These are phyloP conservation scores for Gynostemma pentaphyllum DNA, from an alignment of 306 rosid species.

Conservation along the genomic window DNA sequence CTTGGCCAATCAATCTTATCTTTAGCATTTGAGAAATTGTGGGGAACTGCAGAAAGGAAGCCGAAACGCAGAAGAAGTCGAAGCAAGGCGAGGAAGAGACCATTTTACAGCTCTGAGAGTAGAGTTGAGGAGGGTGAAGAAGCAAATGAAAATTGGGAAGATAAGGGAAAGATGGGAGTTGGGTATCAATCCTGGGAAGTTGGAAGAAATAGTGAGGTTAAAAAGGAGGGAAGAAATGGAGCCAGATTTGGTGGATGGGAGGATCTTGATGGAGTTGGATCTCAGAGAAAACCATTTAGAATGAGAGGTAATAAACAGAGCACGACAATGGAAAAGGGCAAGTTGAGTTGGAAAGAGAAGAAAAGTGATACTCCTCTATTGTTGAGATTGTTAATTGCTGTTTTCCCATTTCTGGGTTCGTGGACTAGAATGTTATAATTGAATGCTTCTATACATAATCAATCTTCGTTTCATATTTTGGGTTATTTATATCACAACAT, in stretches of 20 bases:
- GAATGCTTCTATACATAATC: neutral
- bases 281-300: conserved; percentile 21
- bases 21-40: conserved; percentile 61
- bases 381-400: conserved; percentile 68
- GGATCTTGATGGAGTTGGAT: conserved; percentile 49
- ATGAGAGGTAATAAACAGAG: conserved; percentile 20
- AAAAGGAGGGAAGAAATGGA: conserved; percentile 18
- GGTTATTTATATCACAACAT: neutral
- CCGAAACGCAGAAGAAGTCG: conserved; percentile 49
- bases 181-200: conserved; percentile 72
- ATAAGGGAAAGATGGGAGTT: conserved; percentile 29
- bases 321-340: conserved; percentile 28
- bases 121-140: conserved; percentile 19
- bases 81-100: conserved; percentile 33
- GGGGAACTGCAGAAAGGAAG: conserved; percentile 41
- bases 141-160: conserved; percentile 26
- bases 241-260: conserved; percentile 82
- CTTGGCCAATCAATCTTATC: conserved; percentile 69
- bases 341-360: conserved; percentile 55
- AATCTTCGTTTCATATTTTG: neutral
- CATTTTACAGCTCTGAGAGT: conserved; percentile 19
- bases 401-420: conserved; percentile 80
- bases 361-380: conserved; percentile 65
- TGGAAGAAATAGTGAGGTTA: conserved; percentile 33
- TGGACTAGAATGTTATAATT: conserved; percentile 75